Percentiles rank a stretch among this genome's conserved stretches.
Conservation (phyloP, 345 rosid species). For the Acer yangbiense region DNA sequence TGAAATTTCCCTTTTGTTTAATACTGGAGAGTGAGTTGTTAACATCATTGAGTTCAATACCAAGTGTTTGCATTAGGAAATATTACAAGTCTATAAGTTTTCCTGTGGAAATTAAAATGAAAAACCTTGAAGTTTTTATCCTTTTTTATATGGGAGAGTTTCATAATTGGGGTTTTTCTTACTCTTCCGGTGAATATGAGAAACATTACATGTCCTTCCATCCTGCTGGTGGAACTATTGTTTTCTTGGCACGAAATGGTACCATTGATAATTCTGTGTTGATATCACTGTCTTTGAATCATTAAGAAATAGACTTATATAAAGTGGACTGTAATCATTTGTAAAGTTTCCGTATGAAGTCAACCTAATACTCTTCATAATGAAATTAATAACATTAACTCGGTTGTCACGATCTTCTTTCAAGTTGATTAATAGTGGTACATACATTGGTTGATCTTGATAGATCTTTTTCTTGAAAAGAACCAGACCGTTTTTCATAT, state of each 20-base stretch:
- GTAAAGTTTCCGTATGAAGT: neutral
- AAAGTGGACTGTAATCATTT: neutral
- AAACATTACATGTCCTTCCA: too few relatives aligned
- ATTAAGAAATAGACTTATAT: too few relatives aligned
- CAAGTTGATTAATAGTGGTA: neutral
- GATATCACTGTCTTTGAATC: neutral
- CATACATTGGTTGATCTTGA: neutral
- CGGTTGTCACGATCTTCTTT: neutral
- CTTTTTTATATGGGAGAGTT: neutral
- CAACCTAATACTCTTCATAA: too few relatives aligned
- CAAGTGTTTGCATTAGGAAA: too few relatives aligned
- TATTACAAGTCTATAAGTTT: too few relatives aligned
- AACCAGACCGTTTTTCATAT: neutral
- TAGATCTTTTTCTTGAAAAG: neutral
- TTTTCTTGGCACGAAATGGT: neutral
- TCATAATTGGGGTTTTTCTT: neutral
- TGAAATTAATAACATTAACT: too few relatives aligned
- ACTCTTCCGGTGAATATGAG: too few relatives aligned
- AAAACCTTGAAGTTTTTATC: slow-evolving; percentile 5
- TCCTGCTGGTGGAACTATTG: neutral
- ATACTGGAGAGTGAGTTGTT: neutral
- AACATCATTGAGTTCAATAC: too few relatives aligned
- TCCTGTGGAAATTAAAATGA: too few relatives aligned
- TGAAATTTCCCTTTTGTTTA: neutral
- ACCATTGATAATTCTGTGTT: neutral